phyloP scores from a whole-genome alignment of 2,329 filamentous ascomycete genomes.

The Cadophora sp. region DNA sequence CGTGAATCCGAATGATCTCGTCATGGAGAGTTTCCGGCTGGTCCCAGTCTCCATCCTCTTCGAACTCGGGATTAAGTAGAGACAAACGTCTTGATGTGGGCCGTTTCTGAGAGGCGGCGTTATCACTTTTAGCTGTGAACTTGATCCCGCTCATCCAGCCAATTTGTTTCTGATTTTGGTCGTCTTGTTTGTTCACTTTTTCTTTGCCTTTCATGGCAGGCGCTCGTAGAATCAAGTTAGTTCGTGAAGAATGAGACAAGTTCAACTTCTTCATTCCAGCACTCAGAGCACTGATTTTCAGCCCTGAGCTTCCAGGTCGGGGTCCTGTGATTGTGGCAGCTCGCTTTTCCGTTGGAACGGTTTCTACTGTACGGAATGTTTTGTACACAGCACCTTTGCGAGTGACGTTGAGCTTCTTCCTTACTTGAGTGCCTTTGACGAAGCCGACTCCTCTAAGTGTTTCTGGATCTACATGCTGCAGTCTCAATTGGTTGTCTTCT shows the following conservation, averaged over 20 bases:
- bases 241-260: constrained; percentile 44
- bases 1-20: constrained; percentile 67
- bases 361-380: constrained; percentile 79
- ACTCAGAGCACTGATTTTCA: constrained; percentile 43
- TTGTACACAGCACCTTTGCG: constrained; percentile 86
- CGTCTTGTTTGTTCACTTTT: constrained; percentile 41
- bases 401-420: constrained; percentile 73
- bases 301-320: constrained; percentile 53
- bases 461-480: constrained; percentile 74
- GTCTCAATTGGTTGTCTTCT: constrained; percentile 79
- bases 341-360: constrained; percentile 62
- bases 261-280: constrained; percentile 51
- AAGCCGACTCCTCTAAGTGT: constrained; percentile 75
- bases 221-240: constrained; percentile 37
- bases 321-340: constrained; percentile 67
- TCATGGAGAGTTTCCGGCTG: constrained; percentile 67
- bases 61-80: constrained; percentile 42
- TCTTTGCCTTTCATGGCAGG: constrained; percentile 44
- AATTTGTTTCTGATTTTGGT: constrained; percentile 61
- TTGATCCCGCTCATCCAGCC: constrained; percentile 75
- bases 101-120: constrained; percentile 30
- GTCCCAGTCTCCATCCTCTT: constrained; percentile 57
- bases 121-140: constrained; percentile 52
- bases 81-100: constrained; percentile 40
- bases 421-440: constrained; percentile 69